Base-by-base conservation (phyloP, 2,329 filamentous ascomycete genomes). In the Elsinoe batatas region DNA sequence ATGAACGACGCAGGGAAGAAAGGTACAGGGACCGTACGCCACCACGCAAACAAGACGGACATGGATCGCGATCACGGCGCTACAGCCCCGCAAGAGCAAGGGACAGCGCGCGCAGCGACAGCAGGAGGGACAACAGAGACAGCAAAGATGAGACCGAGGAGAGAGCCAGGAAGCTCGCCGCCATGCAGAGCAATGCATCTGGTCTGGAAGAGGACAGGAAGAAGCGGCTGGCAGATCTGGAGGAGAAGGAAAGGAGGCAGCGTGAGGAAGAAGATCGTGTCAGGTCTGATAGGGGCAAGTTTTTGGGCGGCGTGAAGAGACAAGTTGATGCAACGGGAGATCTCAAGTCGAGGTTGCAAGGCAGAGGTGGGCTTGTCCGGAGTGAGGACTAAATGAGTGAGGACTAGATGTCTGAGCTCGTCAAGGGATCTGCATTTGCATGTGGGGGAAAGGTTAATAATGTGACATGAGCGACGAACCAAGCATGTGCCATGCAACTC, bases 141-240 rank as follows among this genome's bases (percentile, higher is more conserved):
- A 60, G n/a, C 58, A 55, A 6, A 58, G 62, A 68, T 26, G 65
- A 64, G 17, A 65, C 64, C 17, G 68, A 65, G 6, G 69, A 67
- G 55, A 67, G 68, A 32, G 67, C 65, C 10, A 65, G 62, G 35
- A 71, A 68, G 56, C 59, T 72, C 8, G 70, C 70, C 3, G 69
- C 65, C 10, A 73, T 73, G 71, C 69, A 71, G 49, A 65, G 63
- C 15, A 69, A 71, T 55, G 71, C 70, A 38, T 77, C 76, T 1
- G 80, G 85, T 10, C 74, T 94, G 47, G 87, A 91, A 62, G 66
- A 74, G n/a, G 83, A 86, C 61, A 82, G 89, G 32, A 80, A 80
- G 60, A 77, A 79, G 58, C 80, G 88, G 20, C 73, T 94, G 8
- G 79, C 81, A 0, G 81, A 81, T 1, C 72, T 91, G 15, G 82